Evolutionary conservation across 306 rosid species (phyloP), one percentile per base, ranked within the genome.

Genomic region (Begonia loranthoides): DNA sequence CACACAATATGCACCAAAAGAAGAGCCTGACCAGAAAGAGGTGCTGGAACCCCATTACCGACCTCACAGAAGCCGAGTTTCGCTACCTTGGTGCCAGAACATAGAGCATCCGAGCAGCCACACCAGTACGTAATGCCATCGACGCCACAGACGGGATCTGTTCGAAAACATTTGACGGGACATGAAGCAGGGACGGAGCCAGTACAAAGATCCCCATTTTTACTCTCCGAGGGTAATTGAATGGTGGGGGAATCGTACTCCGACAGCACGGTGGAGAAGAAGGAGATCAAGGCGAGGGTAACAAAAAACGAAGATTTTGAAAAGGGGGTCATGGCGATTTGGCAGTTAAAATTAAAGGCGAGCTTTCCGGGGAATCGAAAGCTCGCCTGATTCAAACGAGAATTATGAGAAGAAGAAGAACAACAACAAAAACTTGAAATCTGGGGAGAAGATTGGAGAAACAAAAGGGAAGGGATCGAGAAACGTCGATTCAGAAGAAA

Each of bases 81-180:
- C 22, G 79, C 78, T 4, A 89, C 94, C 17, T 70, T 69, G 3
- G 51, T 63, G 12, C 93, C 90, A 1, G 90, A 77, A 41, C 97
- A 89, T 2, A 70, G 74, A 0, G 97, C 97, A 24, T 88, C 95
- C 6, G 69, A 79, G 69, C 95, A 88, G 6, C 97, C 97, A 38
- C 95, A 84, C 97, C 97, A 89, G 59, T 84, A 89, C 21, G 94
- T 89, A 43, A 89, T 73, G 17, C 90, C 95, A 69, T 85, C 82
- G 1, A 51, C 83, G 5, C 95, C 90, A 58, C 95, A 89, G n/a
- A 85, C 97, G 0, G 97, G 97, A 59, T 89, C 76, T 4, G 97
- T 54, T 14, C 95, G 66, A 6, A 89, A 89, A 61, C 97, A 89
- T 8, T 64, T 82, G 0, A 85, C 83, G 3, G 97, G 97, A 39